Evolutionary conservation across 352 stramenopile species (phyloP), one percentile per base, ranked within the genome.

Genomic region (Phytophthora pinifolia): DNA sequence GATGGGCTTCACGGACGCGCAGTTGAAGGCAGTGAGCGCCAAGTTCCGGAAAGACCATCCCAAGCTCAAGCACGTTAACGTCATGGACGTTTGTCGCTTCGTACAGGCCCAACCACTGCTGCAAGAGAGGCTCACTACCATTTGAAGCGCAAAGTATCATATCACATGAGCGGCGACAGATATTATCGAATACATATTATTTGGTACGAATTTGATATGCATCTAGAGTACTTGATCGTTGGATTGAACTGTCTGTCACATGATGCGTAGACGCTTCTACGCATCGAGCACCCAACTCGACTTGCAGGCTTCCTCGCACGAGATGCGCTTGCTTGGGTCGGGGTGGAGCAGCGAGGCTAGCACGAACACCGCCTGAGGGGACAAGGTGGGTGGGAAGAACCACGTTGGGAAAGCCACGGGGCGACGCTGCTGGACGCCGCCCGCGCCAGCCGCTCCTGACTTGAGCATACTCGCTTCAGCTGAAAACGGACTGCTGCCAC

Each of bases 241-340:
- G n/a, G 59, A n/a, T n/a, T n/a, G n/a, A n/a, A n/a, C n/a, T n/a
- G 61, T 41, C 15, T 17, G 31, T 30, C 18, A 32, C 34, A 57
- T 35, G 27, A 15, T 33, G 54, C 27, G 22, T 25, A 13, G 44
- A 15, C 39, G 45, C 46, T 42, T 54, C 46, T 81, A 72, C 66
- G 41, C 47, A 25, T 80, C 79, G 25, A 70, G 53, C 31, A 93
- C 67, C 85, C 85, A 95, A 15, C 45, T 54, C 9, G 80, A 85
- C 44, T 88, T 88, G 62, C 73, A 90, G 29, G 86, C 85, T 51
- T 96, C 86, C 55, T 92, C 86, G 33, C 84, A 92, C 22, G 83
- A 87, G 34, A 75, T 80, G 4, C 88, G 82, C 30, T 86, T 87
- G 36, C 64, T 79, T 13, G 88, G 88, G 44, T 96, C 86, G 12